Conservation (phyloP, 306 rosid genomes). For the Trifolium subterraneum region DNA sequence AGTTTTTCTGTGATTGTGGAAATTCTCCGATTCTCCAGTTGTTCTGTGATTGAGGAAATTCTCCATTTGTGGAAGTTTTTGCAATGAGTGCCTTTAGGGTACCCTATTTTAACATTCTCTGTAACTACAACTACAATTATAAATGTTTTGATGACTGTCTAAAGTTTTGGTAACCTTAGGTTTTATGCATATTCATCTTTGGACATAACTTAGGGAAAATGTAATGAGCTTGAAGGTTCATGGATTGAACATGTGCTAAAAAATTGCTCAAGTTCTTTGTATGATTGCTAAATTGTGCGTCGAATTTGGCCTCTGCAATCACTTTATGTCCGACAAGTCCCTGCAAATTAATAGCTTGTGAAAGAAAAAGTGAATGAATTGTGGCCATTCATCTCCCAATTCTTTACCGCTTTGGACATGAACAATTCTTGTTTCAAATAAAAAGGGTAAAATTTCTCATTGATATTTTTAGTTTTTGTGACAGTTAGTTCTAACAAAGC, state of each 20-base stretch:
- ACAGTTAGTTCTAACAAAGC: too few relatives aligned
- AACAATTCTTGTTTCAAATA: too few relatives aligned
- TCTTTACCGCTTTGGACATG: too few relatives aligned
- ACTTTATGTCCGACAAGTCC: too few relatives aligned
- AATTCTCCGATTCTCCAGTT: neutral
- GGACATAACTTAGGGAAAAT: too few relatives aligned
- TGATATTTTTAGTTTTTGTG: too few relatives aligned
- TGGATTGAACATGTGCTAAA: neutral
- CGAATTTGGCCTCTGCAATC: too few relatives aligned
- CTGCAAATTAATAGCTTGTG: too few relatives aligned
- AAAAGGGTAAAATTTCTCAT: too few relatives aligned
- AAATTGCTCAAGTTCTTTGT: neutral
- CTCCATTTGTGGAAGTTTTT: neutral
- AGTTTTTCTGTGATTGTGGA: neutral
- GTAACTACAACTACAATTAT: neutral
- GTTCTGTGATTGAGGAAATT: neutral
- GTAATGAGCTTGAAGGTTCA: neutral
- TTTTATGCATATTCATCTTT: neutral
- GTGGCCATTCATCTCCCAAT: too few relatives aligned
- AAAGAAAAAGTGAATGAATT: too few relatives aligned
- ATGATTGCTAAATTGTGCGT: neutral
- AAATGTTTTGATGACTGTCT: neutral
- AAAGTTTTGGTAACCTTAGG: neutral
- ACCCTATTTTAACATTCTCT: too few relatives aligned
- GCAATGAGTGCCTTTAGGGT: neutral